Evolutionary conservation across 192 early-diverging fungal genomes (phyloP).

Genomic region (Backusella sp.): DNA sequence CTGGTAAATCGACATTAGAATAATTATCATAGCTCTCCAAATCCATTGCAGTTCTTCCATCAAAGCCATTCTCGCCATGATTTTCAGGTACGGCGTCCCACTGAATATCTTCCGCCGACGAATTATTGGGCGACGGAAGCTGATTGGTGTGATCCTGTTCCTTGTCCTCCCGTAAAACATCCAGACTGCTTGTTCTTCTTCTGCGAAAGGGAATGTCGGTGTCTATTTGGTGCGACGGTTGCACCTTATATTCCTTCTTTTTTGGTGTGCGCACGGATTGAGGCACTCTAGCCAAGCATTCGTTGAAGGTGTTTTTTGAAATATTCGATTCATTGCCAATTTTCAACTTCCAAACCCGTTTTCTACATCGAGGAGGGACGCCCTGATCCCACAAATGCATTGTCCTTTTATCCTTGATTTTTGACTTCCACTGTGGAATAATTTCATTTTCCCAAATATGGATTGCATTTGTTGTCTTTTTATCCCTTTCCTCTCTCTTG

Average conservation of each 20-base stretch:
- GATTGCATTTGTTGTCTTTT: slow-evolving; percentile 24
- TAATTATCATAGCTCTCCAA: slow-evolving; percentile 2
- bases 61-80: neutral
- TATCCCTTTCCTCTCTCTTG: slow-evolving; percentile 39
- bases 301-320: slow-evolving; percentile 26
- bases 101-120: neutral
- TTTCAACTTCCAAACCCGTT: slow-evolving; percentile 35
- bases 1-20: slow-evolving; percentile 9
- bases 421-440: slow-evolving; percentile 39
- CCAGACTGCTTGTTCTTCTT: slow-evolving; percentile 33
- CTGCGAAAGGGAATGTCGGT: neutral
- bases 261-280: neutral
- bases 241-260: neutral
- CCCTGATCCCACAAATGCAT: slow-evolving; percentile 40
- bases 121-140: neutral
- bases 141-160: neutral
- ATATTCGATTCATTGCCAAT: slow-evolving; percentile 39
- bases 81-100: neutral
- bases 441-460: slow-evolving; percentile 39
- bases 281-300: slow-evolving; percentile 22
- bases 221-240: neutral
- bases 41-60: slow-evolving; percentile 1
- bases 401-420: slow-evolving; percentile 36
- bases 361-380: slow-evolving; percentile 41
- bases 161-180: slow-evolving; percentile 22